Conservation (phyloP, 2,329 filamentous ascomycete genomes). For the Triangularia verruculosa region DNA sequence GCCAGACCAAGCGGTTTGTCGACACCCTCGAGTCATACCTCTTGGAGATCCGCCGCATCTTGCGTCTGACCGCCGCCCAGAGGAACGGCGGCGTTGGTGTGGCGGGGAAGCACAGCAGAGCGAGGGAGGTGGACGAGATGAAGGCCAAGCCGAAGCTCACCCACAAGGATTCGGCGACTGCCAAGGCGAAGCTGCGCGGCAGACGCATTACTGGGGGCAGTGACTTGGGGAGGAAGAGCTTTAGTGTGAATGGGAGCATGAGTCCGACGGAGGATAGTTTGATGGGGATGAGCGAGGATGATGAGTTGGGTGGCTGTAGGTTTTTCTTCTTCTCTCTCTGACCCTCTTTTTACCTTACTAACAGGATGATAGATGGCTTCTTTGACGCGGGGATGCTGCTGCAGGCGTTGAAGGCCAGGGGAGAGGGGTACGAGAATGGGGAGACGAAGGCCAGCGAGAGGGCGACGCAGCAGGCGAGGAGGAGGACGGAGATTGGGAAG, state of each 20-base stretch:
- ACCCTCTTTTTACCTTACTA: neutral
- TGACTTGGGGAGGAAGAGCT: slow-evolving; percentile 37
- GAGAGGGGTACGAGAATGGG: slow-evolving; percentile 49
- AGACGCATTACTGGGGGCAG: slow-evolving; percentile 64
- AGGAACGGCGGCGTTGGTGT: slow-evolving; percentile 35
- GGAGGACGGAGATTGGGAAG: slow-evolving; percentile 67
- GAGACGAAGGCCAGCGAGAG: slow-evolving; percentile 57
- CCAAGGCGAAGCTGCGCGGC: slow-evolving; percentile 64
- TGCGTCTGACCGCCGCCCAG: slow-evolving; percentile 61
- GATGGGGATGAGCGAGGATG: slow-evolving; percentile 72
- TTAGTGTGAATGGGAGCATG: slow-evolving; percentile 48
- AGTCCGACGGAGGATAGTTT: slow-evolving; percentile 65
- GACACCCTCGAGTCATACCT: slow-evolving; percentile 89
- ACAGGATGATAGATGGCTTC: slow-evolving; percentile 70
- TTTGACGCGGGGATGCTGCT: slow-evolving; percentile 95
- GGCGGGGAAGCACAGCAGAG: slow-evolving; percentile 42
- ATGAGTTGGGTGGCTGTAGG: slow-evolving; percentile 91
- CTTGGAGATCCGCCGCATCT: slow-evolving; percentile 80
- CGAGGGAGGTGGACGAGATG: slow-evolving; percentile 50
- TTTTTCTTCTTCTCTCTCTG: too few species aligned
- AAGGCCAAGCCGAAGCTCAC: slow-evolving; percentile 26
- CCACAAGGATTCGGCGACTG: slow-evolving; percentile 31
- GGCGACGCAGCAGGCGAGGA: slow-evolving; percentile 55
- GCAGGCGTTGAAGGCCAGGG: slow-evolving; percentile 76
- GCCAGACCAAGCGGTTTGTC: slow-evolving; percentile 87